These are phyloP conservation scores for Dioscorea dumetorum DNA, from an alignment of 106 monocot genomes.

Conservation along the genomic window DNA sequence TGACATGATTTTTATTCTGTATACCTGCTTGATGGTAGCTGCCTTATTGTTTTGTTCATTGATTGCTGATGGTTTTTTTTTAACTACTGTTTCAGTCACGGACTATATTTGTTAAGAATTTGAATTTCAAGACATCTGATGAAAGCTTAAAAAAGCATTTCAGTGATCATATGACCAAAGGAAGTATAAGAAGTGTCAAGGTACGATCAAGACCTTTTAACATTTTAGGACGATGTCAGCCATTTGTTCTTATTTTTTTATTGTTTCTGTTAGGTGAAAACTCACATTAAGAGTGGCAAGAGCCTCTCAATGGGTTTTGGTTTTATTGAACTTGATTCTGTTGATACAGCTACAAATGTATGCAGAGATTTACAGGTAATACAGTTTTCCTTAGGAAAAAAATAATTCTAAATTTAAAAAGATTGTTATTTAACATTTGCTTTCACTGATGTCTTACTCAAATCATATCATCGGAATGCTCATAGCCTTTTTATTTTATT, in stretches of 20 bases:
- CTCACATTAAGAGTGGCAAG: constrained; percentile 89
- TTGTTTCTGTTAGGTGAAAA: constrained; percentile 57
- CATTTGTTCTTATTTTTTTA: constrained; percentile 3
- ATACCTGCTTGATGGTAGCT: background rate
- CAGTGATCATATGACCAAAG: constrained; percentile 51
- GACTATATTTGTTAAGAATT: constrained; percentile 86
- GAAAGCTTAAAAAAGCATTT: constrained; percentile 72
- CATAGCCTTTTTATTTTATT: background rate
- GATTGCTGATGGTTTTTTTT: background rate
- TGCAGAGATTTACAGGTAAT: constrained; percentile 79
- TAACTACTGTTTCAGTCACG: constrained; percentile 64
- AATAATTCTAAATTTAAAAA: no score
- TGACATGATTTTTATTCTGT: no score
- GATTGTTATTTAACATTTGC: no score
- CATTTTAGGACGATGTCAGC: background rate
- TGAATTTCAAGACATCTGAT: constrained; percentile 89
- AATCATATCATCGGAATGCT: background rate
- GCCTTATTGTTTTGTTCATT: no score
- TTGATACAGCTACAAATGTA: constrained; percentile 67
- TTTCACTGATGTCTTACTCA: no score
- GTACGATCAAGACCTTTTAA: constrained; percentile 17
- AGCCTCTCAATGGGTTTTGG: constrained; percentile 93
- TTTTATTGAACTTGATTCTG: constrained; percentile 89
- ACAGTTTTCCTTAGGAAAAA: background rate
- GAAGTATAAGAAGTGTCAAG: constrained; percentile 70